Percentiles rank a stretch among this genome's conserved stretches.
Evolutionary conservation across 768 basidiomycete species (phyloP).

Genomic region (Xerocomellus dryophilus): DNA sequence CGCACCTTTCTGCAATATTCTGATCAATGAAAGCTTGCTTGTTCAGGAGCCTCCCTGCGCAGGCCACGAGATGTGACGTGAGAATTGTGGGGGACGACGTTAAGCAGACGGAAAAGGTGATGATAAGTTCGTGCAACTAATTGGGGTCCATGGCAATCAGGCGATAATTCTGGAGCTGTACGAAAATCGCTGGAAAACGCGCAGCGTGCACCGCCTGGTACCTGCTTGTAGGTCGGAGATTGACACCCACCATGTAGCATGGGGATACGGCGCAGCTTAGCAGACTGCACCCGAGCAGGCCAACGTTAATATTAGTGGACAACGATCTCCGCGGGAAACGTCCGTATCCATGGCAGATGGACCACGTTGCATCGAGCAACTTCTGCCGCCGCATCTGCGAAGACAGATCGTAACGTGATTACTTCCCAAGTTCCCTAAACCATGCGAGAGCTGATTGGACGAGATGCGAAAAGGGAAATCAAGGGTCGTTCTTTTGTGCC

Average conservation of each 20-base stretch:
- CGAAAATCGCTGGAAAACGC: constrained; percentile 6
- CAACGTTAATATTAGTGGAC: constrained; percentile 7
- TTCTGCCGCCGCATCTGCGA: constrained; percentile 14
- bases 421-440: constrained; percentile 11
- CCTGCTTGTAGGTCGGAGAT: constrained; percentile 23
- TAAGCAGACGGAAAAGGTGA: constrained; percentile 13
- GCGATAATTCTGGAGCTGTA: not conserved
- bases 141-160: not conserved
- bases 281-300: constrained; percentile 11
- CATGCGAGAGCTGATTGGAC: constrained; percentile 11
- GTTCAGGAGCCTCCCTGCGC: constrained; percentile 8
- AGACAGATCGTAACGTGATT: constrained; percentile 25
- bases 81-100: constrained; percentile 20
- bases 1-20: not conserved
- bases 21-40: not conserved
- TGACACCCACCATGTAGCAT: constrained; percentile 8
- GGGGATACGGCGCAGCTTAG: constrained; percentile 23
- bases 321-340: constrained; percentile 31
- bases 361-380: constrained; percentile 25
- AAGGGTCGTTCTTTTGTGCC: constrained; percentile 5
- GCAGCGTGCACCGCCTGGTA: constrained; percentile 1
- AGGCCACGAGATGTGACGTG: constrained; percentile 20
- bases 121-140: not conserved
- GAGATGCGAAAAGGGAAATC: constrained; percentile 9
- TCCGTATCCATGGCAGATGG: constrained; percentile 28